phyloP scores from a whole-genome alignment of 768 basidiomycete genomes.

The Russula vinacea region DNA sequence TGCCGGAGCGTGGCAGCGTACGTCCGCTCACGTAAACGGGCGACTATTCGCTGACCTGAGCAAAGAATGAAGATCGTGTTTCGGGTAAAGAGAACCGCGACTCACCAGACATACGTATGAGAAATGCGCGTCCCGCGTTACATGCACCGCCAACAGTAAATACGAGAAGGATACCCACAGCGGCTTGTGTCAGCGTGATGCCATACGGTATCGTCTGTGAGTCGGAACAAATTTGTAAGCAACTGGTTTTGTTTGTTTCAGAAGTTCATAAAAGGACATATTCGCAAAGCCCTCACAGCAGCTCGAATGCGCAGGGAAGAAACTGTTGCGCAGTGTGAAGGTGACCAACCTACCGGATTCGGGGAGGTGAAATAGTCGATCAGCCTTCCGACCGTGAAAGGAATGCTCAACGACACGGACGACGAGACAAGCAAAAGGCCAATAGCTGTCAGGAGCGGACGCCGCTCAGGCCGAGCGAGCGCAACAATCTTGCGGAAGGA shows the following conservation, averaged over 20 bases:
- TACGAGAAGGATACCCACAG: constrained; percentile 62
- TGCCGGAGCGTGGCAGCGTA: constrained; percentile 82
- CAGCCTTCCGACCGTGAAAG: constrained; percentile 87
- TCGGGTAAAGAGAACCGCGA: constrained; percentile 8
- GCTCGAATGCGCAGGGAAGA: background rate
- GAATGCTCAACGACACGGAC: constrained; percentile 86
- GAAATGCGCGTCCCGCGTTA: constrained; percentile 76
- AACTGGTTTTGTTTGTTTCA: background rate
- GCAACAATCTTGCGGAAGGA: constrained; percentile 72
- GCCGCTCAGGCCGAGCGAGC: constrained; percentile 80
- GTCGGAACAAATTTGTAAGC: background rate
- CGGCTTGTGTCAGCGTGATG: constrained; percentile 76
- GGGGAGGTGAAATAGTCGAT: constrained; percentile 87
- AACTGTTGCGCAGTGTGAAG: constrained; percentile 2
- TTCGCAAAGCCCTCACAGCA: background rate
- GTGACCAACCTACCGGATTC: constrained; percentile 55
- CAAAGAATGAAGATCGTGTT: background rate
- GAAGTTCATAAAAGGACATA: background rate
- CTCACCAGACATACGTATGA: constrained; percentile 83
- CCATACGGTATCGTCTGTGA: constrained; percentile 61
- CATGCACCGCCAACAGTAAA: constrained; percentile 87
- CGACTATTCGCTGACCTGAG: constrained; percentile 85
- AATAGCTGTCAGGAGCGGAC: constrained; percentile 69
- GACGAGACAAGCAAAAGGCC: constrained; percentile 84
- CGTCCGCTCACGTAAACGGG: constrained; percentile 74